Percentiles rank a stretch among this genome's conserved stretches.
phyloP scores from a whole-genome alignment of 805 yeast species.

The Starmerella vaccinii region DNA sequence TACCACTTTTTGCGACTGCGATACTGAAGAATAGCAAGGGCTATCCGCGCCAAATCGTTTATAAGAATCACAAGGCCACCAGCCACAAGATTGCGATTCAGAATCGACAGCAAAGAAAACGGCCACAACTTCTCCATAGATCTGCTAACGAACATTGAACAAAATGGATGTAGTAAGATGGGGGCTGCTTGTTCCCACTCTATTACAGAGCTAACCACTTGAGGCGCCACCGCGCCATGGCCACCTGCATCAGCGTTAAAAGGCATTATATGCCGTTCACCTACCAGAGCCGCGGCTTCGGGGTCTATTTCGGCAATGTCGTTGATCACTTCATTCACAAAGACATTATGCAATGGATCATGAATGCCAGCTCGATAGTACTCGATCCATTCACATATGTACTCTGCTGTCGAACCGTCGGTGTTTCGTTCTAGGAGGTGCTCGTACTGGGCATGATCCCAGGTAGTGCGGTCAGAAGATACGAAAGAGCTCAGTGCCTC shows the following conservation, averaged over 20 bases:
- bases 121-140: background rate
- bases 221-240: too few relatives aligned
- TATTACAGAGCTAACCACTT: too few relatives aligned
- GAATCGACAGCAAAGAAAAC: background rate
- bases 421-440: background rate
- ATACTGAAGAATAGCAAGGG: background rate
- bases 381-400: background rate
- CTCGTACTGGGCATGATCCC: background rate
- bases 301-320: background rate
- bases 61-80: background rate
- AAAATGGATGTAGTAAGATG: background rate
- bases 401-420: background rate
- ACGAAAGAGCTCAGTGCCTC: background rate
- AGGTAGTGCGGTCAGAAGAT: background rate
- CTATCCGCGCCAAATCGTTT: background rate
- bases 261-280: background rate
- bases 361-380: background rate
- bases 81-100: constrained; percentile 4
- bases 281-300: background rate
- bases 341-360: background rate
- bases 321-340: background rate
- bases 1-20: background rate
- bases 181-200: background rate
- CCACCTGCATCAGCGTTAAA: too few relatives aligned
- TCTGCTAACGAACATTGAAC: background rate